Conservation (phyloP, 345 rosid species). For the Eucalyptus victrix region DNA sequence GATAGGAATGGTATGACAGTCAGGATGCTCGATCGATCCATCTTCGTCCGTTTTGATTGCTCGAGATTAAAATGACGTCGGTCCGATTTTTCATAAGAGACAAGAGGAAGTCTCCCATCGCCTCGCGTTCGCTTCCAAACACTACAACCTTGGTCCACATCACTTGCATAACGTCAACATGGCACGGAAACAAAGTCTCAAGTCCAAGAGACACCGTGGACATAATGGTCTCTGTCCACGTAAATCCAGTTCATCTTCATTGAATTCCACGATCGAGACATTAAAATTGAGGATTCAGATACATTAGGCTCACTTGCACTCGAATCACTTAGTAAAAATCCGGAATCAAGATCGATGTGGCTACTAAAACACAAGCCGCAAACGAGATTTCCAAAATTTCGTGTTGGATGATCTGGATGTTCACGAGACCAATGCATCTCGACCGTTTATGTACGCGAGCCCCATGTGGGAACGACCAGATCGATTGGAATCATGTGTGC, state of each 20-base stretch:
- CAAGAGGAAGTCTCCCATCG: neutral
- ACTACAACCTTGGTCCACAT: neutral
- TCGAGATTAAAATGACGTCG: neutral
- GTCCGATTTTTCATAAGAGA: neutral
- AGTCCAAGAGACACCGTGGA: neutral
- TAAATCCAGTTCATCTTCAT: neutral
- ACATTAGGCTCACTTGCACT: neutral
- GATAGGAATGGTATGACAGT: neutral
- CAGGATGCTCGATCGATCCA: neutral
- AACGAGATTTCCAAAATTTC: neutral
- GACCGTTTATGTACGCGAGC: neutral
- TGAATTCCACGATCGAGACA: neutral
- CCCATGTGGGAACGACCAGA: neutral
- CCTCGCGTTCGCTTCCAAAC: neutral
- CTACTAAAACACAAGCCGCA: neutral
- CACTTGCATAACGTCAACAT: neutral
- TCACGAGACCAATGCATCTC: neutral
- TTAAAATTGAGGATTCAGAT: neutral
- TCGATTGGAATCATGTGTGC: neutral
- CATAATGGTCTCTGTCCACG: neutral
- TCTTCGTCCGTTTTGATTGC: neutral
- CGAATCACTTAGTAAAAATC: neutral
- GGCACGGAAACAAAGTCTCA: neutral
- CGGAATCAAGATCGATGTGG: neutral
- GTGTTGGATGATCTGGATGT: neutral